phyloP scores from a whole-genome alignment of 2,329 filamentous ascomycete species.

The Westerdykella ornata region DNA sequence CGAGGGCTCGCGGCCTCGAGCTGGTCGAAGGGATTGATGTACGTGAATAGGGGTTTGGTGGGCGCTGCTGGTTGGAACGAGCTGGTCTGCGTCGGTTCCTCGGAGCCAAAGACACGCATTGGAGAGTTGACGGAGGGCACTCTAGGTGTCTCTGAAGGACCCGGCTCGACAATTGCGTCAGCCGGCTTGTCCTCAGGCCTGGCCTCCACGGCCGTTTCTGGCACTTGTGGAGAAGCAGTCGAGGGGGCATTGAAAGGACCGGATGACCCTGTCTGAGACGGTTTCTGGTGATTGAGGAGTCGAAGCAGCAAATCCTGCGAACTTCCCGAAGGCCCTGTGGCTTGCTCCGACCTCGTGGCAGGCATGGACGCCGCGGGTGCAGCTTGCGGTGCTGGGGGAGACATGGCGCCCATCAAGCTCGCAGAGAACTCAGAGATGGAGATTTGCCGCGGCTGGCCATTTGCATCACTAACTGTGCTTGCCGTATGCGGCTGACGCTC shows the following conservation, averaged over 20 bases:
- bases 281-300: slow-evolving; percentile 69
- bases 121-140: slow-evolving; percentile 16
- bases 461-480: slow-evolving; percentile 14
- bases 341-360: slow-evolving; percentile 22
- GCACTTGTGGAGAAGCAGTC: slow-evolving; percentile 28
- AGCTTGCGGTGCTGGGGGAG: slow-evolving; percentile 29
- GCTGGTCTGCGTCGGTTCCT: slow-evolving; percentile 26
- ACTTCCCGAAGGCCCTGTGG: slow-evolving; percentile 46
- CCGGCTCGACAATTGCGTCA: slow-evolving; percentile 29
- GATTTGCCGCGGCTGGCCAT: slow-evolving; percentile 33
- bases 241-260: slow-evolving; percentile 23
- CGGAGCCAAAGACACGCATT: slow-evolving; percentile 32
- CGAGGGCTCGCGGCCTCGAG: slow-evolving; percentile 60
- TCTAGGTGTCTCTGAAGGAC: slow-evolving; percentile 20
- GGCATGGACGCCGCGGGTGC: slow-evolving; percentile 18
- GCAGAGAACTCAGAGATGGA: slow-evolving; percentile 54
- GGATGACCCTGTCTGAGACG: slow-evolving; percentile 28
- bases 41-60: slow-evolving; percentile 54
- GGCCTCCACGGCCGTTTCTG: slow-evolving; percentile 41
- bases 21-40: slow-evolving; percentile 67
- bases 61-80: slow-evolving; percentile 31
- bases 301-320: slow-evolving; percentile 82
- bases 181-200: slow-evolving; percentile 41
- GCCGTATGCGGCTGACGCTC: slow-evolving; percentile 27
- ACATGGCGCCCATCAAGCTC: slow-evolving; percentile 47